These are phyloP conservation scores for Coemansia sp. DNA, from an alignment of 192 early-diverging fungal genomes.

Conservation along the genomic window DNA sequence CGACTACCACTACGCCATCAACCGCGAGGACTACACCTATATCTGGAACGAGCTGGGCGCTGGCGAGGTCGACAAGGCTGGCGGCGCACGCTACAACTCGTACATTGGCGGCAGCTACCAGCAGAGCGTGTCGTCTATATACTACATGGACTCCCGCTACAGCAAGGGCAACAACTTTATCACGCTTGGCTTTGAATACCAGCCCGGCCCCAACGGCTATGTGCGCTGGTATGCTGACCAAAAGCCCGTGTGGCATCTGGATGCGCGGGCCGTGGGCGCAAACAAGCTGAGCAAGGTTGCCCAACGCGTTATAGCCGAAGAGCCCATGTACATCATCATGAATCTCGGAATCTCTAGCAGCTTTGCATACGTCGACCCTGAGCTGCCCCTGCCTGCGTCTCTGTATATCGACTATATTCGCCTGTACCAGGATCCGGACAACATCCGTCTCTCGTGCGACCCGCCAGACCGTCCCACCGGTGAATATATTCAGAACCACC, in stretches of 20 bases:
- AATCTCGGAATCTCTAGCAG: constrained; percentile 54
- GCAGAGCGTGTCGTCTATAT: constrained; percentile 53
- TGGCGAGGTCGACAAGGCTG: constrained; percentile 20
- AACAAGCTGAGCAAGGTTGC: constrained; percentile 47
- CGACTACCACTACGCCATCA: constrained; percentile 54
- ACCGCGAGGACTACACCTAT: constrained; percentile 45
- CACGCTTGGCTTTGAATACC: constrained; percentile 57
- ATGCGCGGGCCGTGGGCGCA: constrained; percentile 42
- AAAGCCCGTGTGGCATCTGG: constrained; percentile 48
- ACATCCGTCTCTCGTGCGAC: constrained; percentile 57
- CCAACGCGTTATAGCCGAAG: constrained; percentile 54
- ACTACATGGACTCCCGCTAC: constrained; percentile 38
- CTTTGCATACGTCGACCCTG: constrained; percentile 49
- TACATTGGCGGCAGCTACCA: constrained; percentile 55
- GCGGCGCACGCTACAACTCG: constrained; percentile 44
- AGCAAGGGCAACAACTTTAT: constrained; percentile 40
- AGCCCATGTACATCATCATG: constrained; percentile 64
- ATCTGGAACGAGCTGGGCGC: constrained; percentile 43
- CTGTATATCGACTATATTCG: constrained; percentile 62
- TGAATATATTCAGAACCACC: constrained; percentile 58
- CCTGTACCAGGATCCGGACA: constrained; percentile 57
- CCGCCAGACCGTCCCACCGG: constrained; percentile 56
- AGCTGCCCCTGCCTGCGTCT: constrained; percentile 47
- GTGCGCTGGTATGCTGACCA: constrained; percentile 47
- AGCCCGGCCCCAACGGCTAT: constrained; percentile 47